Conservation (phyloP, 768 basidiomycete genomes). For the Amanita pseudoporphyria region DNA sequence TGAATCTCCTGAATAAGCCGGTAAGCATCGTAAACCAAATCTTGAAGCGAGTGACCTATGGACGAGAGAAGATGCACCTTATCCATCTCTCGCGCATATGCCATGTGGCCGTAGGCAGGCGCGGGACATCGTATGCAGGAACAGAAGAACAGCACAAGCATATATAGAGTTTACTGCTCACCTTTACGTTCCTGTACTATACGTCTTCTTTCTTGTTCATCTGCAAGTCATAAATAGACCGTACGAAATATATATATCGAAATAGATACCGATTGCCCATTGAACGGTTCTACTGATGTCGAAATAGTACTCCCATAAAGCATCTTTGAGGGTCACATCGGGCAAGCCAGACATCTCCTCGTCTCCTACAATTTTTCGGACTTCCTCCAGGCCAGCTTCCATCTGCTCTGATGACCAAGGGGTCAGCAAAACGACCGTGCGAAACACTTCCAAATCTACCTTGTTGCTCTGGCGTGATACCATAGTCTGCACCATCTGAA, state of each 20-base stretch:
- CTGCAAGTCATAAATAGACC: conserved; percentile 26
- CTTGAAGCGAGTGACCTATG: conserved; percentile 5
- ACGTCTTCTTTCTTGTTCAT: conserved; percentile 56
- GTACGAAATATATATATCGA: background rate
- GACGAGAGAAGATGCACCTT: conserved; percentile 49
- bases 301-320: conserved; percentile 84
- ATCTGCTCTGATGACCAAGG: conserved; percentile 43
- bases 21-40: conserved; percentile 3
- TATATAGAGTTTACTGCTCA: conserved; percentile 40
- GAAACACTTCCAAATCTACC: conserved; percentile 29
- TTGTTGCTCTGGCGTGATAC: conserved; percentile 76
- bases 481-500: conserved; percentile 70
- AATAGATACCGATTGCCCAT: conserved; percentile 63
- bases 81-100: conserved; percentile 30
- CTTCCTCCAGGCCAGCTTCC: conserved; percentile 57
- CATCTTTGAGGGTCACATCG: conserved; percentile 67
- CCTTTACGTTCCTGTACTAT: conserved; percentile 74
- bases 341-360: conserved; percentile 57
- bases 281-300: conserved; percentile 68
- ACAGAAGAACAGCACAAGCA: conserved; percentile 20
- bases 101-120: conserved; percentile 15
- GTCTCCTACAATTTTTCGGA: conserved; percentile 59
- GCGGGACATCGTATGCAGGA: conserved; percentile 12
- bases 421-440: background rate
- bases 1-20: conserved; percentile 7